phyloP scores from a whole-genome alignment of 2,329 filamentous ascomycete genomes.

The Botryotinia calthae region DNA sequence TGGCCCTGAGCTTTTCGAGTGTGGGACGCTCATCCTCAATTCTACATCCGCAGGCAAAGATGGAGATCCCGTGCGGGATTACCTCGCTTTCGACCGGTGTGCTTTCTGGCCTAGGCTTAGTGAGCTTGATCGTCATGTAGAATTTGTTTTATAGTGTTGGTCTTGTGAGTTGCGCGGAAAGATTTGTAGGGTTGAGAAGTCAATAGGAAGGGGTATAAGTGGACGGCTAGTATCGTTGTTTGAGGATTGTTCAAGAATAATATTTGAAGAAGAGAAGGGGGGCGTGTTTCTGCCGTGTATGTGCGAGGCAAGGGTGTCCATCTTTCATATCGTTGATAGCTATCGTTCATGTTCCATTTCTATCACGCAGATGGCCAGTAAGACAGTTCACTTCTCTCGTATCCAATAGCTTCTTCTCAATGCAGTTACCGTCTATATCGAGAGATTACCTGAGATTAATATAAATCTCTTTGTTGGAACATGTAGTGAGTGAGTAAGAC shows the following conservation, averaged over 20 bases:
- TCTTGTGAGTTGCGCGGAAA: neutral
- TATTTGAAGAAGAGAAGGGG: neutral
- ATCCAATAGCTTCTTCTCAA: neutral
- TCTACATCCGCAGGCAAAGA: neutral
- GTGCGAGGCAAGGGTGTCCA: neutral
- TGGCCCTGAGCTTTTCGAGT: neutral
- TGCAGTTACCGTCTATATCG: neutral
- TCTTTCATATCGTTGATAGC: neutral
- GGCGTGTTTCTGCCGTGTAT: neutral
- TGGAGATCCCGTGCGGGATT: neutral
- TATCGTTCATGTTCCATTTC: neutral
- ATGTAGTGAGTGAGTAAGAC: neutral
- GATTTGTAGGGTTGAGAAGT: neutral
- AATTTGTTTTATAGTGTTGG: neutral
- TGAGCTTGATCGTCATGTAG: neutral
- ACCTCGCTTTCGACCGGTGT: neutral
- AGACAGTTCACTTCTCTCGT: neutral
- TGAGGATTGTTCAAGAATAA: neutral
- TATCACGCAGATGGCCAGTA: neutral
- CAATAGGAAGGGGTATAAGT: neutral
- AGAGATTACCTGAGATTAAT: neutral
- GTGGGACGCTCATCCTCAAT: neutral
- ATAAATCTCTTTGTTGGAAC: neutral
- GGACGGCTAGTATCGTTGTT: neutral
- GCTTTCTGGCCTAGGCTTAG: neutral